Conservation (phyloP, 306 rosid genomes). For the Rosa rugosa region DNA sequence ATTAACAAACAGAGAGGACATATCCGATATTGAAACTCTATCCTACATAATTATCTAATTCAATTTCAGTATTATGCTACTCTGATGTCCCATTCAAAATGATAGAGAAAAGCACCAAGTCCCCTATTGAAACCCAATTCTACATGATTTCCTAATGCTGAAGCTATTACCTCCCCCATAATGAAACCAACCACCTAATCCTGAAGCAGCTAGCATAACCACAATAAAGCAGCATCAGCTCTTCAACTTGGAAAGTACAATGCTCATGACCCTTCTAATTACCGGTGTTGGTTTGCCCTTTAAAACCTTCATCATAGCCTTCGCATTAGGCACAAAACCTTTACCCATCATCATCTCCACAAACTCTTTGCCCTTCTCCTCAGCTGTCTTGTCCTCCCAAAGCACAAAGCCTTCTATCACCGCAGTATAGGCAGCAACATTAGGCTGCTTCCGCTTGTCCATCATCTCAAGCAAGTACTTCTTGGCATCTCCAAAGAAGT, state of each 20-base stretch:
- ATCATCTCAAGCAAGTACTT: constrained; percentile 61
- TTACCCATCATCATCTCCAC: constrained; percentile 43
- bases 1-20: too few relatives aligned
- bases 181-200: neutral
- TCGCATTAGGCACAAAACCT: constrained; percentile 61
- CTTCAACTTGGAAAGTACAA: neutral
- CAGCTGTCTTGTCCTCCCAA: too few relatives aligned
- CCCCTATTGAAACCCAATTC: too few relatives aligned
- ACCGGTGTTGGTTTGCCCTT: neutral
- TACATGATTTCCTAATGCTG: too few relatives aligned
- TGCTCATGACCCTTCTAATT: neutral
- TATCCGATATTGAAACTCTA: too few relatives aligned
- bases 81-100: too few relatives aligned
- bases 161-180: too few relatives aligned
- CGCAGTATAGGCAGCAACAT: constrained; percentile 48
- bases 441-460: constrained; percentile 65
- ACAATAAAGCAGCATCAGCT: neutral
- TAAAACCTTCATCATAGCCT: constrained; percentile 51
- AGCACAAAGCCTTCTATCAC: constrained; percentile 56
- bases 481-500: constrained; percentile 45
- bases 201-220: neutral
- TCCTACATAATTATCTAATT: too few relatives aligned
- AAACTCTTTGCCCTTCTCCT: constrained; percentile 28
- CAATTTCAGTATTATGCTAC: too few relatives aligned
- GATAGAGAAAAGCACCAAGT: too few relatives aligned